Base-by-base conservation (phyloP, 257 asterid genomes). In the Apocynum venetum region DNA sequence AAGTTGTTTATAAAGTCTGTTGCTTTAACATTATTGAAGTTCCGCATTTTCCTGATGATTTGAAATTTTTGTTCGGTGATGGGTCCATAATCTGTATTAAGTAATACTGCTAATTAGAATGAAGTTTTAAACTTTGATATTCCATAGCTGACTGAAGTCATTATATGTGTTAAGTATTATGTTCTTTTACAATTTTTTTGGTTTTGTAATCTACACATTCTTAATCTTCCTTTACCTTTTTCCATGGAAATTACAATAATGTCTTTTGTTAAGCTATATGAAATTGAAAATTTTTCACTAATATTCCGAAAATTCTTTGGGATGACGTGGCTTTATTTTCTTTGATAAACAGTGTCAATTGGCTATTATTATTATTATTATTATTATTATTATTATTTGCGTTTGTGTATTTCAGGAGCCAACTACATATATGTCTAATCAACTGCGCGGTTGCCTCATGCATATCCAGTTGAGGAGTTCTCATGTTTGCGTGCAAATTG, bases 11-110 rank as follows among this genome's bases (percentile, higher is more conserved):
- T 20, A 25, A 44, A 35, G 14, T 51, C 14, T 56, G 43, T 35
- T 65, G 81, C 78, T 49, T 76, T 59, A 79, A 76, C 78, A 68
- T 74, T 66, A 55, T 64, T 70, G 80, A 79, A 53, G 70, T 47
- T 51, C 60, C 73, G 71, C 59, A 78, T 72, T 69, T 40, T 81
- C 72, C 66, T 63, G 46, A 53, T 69, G 31, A 65, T 63, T 71
- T 46, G 60, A 36, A 68, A 72, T 53, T 67, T 65, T 41, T 68
- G 60, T 47, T 79, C 51, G 51, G 31, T 14, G 35, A 2, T 19
- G n/a, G 10, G 3, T 1, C 64, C 1, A 3, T 59, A 3, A 20
- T 57, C 2, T 8, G 6, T 57, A n/a, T 51, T 51, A 12, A 13
- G 36, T 57, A 19, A 4, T 9, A 57, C 36, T 57, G 3, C 40